Evolutionary conservation across 805 yeast species (phyloP).

Genomic region (Ogataea paraovalis): DNA sequence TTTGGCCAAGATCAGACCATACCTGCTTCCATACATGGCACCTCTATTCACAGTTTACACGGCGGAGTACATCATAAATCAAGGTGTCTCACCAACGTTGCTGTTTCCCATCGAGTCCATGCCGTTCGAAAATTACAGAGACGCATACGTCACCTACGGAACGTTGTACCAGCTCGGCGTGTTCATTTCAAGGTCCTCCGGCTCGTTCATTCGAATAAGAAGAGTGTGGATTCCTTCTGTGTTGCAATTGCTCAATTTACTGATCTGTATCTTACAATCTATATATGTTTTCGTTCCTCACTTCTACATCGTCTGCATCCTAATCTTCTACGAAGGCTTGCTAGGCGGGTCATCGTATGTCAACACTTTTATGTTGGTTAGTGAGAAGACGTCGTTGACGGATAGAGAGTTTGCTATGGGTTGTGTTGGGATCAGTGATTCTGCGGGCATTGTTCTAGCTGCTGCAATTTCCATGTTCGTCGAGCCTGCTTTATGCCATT

Average conservation of each 20-base stretch:
- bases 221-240: conserved; percentile 58
- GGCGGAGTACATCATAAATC: conserved; percentile 85
- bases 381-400: conserved; percentile 47
- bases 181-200: conserved; percentile 84
- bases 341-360: conserved; percentile 90
- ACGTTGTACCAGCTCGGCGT: conserved; percentile 91
- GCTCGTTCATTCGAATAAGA: conserved; percentile 55
- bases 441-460: conserved; percentile 79
- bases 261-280: conserved; percentile 61
- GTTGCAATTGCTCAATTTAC: conserved; percentile 64
- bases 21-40: conserved; percentile 67
- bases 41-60: conserved; percentile 82
- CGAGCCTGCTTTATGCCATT: conserved; percentile 67
- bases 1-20: conserved; percentile 34
- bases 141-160: conserved; percentile 87
- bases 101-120: conserved; percentile 67
- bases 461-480: conserved; percentile 71
- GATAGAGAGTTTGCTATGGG: conserved; percentile 80
- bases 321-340: conserved; percentile 83
- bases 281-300: conserved; percentile 50
- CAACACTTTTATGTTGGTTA: conserved; percentile 77
- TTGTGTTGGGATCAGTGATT: conserved; percentile 77
- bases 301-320: conserved; percentile 56
- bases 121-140: conserved; percentile 72
- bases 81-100: conserved; percentile 86